Evolutionary conservation across 495 filamentous ascomycete genomes (phyloP), one percentile per base, ranked within the genome.

Genomic region (Lasiosphaeria hispida): DNA sequence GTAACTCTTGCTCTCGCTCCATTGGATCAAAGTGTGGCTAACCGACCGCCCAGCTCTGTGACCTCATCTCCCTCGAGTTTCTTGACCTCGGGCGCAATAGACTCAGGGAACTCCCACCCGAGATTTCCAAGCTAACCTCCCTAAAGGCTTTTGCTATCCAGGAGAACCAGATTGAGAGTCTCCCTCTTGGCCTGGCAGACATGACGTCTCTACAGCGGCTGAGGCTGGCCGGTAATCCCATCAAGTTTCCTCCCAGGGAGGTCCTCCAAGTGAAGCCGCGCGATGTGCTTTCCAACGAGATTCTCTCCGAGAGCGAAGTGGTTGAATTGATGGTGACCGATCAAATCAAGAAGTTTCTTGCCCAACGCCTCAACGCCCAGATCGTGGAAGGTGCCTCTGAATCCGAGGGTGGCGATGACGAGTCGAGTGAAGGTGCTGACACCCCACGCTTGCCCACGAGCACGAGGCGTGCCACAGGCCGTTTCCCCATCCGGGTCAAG

Each of bases 11-110:
- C 13, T 30, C 15, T 17, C 4, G 76, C 78, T 14, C 60, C 80
- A 44, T 84, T 87, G n/a, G n/a, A n/a, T 63, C 79, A 15, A 34
- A 10, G 11, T 6, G 8, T 30, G 3, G 34, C 51, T 54, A 30
- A 54, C 51, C 2, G n/a, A 34, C 19, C 3, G 15, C 18, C 9
- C 49, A 76, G 70, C 62, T 95, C 35, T 88, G 91, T 63, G 83
- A 89, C 62, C 76, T 97, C 48, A 83, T 85, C 6, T 84, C 89
- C n/a, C 83, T 96, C 19, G 91, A 97, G 70, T 93, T 96, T 50
- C 80, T 97, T 36, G 92, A 97, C 74, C 75, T 97, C 23, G 90
- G 91, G 63, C 77, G 84, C 54, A 97, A 97, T 66, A 87, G 85
- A 61, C 83, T 97, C 45, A 81, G 75, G 39, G 75, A 81, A 11